These are phyloP conservation scores for Fusarium sp. DNA, from an alignment of 2,329 filamentous ascomycete genomes.

Conservation along the genomic window DNA sequence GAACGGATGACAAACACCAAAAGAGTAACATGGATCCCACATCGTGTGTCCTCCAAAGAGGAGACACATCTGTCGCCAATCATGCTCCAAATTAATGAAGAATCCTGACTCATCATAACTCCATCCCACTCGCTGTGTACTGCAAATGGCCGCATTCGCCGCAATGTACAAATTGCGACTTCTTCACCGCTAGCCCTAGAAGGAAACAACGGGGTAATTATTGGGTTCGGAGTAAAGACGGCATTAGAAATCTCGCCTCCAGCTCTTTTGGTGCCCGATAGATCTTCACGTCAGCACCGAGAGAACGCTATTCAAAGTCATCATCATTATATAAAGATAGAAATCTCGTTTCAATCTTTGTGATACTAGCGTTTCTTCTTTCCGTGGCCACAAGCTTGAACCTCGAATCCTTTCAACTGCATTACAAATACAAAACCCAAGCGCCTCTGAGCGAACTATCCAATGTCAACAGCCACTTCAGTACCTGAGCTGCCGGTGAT, in stretches of 20 bases:
- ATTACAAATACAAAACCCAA: constrained; percentile 39
- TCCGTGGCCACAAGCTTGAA: background rate
- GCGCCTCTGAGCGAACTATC: constrained; percentile 20
- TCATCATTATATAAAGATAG: background rate
- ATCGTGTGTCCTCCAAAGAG: constrained; percentile 1
- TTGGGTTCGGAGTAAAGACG: too few relatives aligned
- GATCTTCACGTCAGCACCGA: constrained; percentile 10
- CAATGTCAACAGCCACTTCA: constrained; percentile 52
- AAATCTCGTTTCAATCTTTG: background rate
- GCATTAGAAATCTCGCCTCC: constrained; percentile 16
- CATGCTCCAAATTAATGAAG: background rate
- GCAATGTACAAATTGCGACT: constrained; percentile 29
- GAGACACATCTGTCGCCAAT: constrained; percentile 22
- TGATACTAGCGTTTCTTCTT: background rate
- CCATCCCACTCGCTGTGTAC: constrained; percentile 12
- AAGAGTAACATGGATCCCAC: constrained; percentile 14
- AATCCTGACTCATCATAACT: constrained; percentile 36
- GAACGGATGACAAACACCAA: constrained; percentile 29
- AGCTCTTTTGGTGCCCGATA: constrained; percentile 16
- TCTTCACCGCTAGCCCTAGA: constrained; percentile 39
- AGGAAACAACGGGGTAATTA: constrained; percentile 31
- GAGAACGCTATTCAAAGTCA: background rate
- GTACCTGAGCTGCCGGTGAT: constrained; percentile 60
- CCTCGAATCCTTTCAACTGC: background rate
- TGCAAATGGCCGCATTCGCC: constrained; percentile 37